Conservation (phyloP, 2,329 filamentous ascomycete species). For the Aspergillus japonicus region DNA sequence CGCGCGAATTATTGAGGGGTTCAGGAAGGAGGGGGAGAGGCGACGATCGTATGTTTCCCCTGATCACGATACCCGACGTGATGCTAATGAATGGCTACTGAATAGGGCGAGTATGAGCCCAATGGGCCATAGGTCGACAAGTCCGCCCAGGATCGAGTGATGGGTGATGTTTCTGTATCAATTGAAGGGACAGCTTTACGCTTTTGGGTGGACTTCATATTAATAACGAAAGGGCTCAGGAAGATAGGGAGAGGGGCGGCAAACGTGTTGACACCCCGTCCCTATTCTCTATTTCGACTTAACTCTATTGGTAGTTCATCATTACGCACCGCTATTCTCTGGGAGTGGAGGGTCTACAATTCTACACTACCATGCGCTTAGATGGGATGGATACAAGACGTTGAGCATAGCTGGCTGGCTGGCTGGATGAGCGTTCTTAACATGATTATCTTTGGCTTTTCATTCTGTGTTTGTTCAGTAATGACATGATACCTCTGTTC, state of each 20-base stretch:
- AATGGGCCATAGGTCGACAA: constrained; percentile 23
- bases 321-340: too few relatives aligned
- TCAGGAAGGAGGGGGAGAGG: constrained; percentile 83
- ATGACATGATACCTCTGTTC: neutral
- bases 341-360: too few relatives aligned
- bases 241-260: too few relatives aligned
- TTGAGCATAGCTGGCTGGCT: too few relatives aligned
- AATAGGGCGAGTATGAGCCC: constrained; percentile 25
- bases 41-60: constrained; percentile 68
- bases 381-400: too few relatives aligned
- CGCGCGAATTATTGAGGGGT: constrained; percentile 79
- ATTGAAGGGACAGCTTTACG: neutral
- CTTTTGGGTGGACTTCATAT: neutral
- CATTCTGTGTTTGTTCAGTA: neutral
- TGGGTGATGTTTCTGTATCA: neutral
- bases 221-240: too few relatives aligned
- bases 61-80: neutral
- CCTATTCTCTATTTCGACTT: too few relatives aligned
- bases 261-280: too few relatives aligned
- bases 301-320: too few relatives aligned
- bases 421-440: neutral
- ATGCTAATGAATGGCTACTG: neutral
- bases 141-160: constrained; percentile 26
- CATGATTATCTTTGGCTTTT: neutral
- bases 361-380: too few relatives aligned